Evolutionary conservation across 2,329 filamentous ascomycete species (phyloP).

Genomic region (Ilyonectria mors-panacis): DNA sequence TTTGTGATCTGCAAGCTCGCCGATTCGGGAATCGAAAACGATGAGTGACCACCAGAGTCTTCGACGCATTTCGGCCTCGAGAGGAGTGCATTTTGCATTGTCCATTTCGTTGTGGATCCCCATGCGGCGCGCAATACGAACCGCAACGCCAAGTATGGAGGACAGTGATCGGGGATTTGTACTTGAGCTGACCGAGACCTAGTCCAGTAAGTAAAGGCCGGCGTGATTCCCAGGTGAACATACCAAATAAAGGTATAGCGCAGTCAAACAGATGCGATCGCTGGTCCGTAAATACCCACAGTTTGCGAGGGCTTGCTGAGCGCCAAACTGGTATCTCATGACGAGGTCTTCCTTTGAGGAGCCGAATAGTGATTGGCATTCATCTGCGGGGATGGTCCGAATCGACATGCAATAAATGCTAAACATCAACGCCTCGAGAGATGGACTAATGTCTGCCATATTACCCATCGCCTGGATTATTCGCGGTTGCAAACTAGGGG

Average conservation of each 20-base stretch:
- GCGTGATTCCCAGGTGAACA: constrained; percentile 32
- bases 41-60: constrained; percentile 75
- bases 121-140: constrained; percentile 72
- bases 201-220: background rate
- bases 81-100: constrained; percentile 44
- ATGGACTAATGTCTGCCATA: constrained; percentile 54
- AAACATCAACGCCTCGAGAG: constrained; percentile 71
- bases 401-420: constrained; percentile 63
- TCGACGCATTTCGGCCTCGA: constrained; percentile 73
- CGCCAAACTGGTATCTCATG: constrained; percentile 62
- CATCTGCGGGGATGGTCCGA: constrained; percentile 58
- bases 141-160: constrained; percentile 66
- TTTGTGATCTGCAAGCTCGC: constrained; percentile 63
- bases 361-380: constrained; percentile 60
- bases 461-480: constrained; percentile 66
- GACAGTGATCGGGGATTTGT: constrained; percentile 67
- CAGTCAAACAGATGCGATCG: constrained; percentile 69
- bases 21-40: constrained; percentile 69
- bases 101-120: constrained; percentile 66
- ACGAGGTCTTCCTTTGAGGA: constrained; percentile 58
- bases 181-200: constrained; percentile 63
- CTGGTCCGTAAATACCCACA: constrained; percentile 64
- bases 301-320: constrained; percentile 68
- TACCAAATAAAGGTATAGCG: constrained; percentile 70
- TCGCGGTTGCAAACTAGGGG: constrained; percentile 66